Base-by-base conservation (phyloP, 2,329 filamentous ascomycete genomes). In the Verruconis gallopava region DNA sequence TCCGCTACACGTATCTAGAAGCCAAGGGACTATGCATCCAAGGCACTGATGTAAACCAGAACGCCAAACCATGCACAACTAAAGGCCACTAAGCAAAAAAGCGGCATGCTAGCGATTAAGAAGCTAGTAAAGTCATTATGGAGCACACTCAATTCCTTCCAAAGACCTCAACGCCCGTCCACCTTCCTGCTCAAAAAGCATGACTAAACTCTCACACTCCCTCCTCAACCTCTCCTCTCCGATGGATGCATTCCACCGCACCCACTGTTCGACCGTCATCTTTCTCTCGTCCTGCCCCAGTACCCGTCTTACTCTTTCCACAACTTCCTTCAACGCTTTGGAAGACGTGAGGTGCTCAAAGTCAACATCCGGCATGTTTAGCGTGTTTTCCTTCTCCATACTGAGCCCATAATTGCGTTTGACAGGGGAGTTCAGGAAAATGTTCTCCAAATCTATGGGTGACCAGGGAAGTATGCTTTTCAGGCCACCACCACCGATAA, bases 241-340 rank as follows among this genome's bases (percentile, higher is more conserved):
- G 55, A 79, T 69, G 46, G 73, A 72, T 0, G 91, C 91, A 50
- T 91, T 88, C 61, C 79, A 74, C 44, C 78, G 68, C 30, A 98
- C 81, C 85, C 89, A 98, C 59, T 95, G 79, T 58, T 94, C 85
- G 0, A 96, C 85, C 4, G 79, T 89, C 88, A 98, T 94, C 28
- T 72, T 68, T 66, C 81, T 86, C 65, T 96, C 91, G 0, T 78
- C 74, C 41, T 72, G 81, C 2, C 74, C 80, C 41, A 98, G 62
- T 12, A 73, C 73, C 1, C 68, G 68, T 11, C 74, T 76, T 30
- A 70, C 66, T 11, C 54, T 58, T 43, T 65, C 67, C 13, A 79
- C 56, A 19, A 75, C 63, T 6, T 63, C 60, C 14, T 64, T 64
- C 2, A 43, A 21, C 11, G 20, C 33, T 14, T 36, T 36, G 9